Conservation (phyloP, 78 protist species). For the Creolimax fragrantissima region DNA sequence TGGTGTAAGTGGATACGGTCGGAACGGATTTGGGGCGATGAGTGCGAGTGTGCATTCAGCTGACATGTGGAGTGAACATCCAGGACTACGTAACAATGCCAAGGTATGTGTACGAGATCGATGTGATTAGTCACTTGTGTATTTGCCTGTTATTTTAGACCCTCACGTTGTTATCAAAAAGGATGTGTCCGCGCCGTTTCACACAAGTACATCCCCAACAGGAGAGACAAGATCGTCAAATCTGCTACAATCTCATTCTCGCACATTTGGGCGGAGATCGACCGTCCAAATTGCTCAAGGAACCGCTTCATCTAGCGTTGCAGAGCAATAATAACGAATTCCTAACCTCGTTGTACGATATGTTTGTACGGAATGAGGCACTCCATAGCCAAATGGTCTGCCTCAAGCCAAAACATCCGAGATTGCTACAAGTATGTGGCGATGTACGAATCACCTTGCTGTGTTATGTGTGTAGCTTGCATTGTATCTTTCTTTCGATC, state of each 20-base stretch:
- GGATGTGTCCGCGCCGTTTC: no score
- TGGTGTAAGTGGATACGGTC: not conserved
- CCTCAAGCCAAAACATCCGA: not conserved
- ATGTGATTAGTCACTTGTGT: no score
- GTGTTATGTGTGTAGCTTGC: no score
- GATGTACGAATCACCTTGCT: no score
- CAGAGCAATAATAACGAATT: not conserved
- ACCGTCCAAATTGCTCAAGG: not conserved
- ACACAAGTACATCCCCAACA: not conserved
- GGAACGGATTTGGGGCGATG: not conserved
- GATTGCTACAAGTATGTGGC: not conserved
- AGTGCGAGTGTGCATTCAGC: not conserved
- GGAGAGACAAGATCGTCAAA: not conserved
- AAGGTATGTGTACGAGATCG: no score
- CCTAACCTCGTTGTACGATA: not conserved
- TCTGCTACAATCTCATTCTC: not conserved
- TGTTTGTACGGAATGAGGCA: not conserved
- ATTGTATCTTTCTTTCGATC: no score
- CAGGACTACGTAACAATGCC: no score
- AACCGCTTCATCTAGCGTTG: not conserved
- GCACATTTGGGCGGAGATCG: not conserved
- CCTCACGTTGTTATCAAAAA: no score
- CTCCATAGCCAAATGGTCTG: not conserved
- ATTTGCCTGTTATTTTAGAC: no score
- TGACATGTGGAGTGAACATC: no score